Conservation (phyloP, 73 alveolate species). For the Diophrys appendiculata region DNA sequence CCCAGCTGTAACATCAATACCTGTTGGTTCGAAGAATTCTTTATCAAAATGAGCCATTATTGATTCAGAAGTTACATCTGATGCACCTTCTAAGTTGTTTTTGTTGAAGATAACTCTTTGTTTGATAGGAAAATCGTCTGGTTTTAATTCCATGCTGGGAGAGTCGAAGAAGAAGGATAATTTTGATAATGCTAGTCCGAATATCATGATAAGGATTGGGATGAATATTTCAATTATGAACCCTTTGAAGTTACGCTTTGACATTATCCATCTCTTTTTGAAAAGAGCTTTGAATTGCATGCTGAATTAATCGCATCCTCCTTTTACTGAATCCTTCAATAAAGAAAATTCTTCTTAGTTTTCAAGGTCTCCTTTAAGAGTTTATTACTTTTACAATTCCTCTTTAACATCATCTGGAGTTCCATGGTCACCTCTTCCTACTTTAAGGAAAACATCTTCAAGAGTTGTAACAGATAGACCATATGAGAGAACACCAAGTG, state of each 20-base stretch:
- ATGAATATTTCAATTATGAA: slow-evolving; percentile 80
- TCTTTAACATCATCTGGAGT: slow-evolving; percentile 11
- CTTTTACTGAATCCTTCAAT: slow-evolving; percentile 21
- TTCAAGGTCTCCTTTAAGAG: slow-evolving; percentile 22
- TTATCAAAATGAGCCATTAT: not conserved
- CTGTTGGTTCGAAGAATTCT: not conserved
- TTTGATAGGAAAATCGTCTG: slow-evolving; percentile 18
- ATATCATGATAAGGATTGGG: slow-evolving; percentile 77
- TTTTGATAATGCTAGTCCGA: slow-evolving; percentile 71
- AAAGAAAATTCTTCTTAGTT: slow-evolving; percentile 43
- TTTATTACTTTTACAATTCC: slow-evolving; percentile 6
- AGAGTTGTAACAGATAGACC: slow-evolving; percentile 91
- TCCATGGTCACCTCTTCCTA: slow-evolving; percentile 76
- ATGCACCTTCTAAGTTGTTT: not conserved
- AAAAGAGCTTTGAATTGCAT: slow-evolving; percentile 72
- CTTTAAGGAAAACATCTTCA: slow-evolving; percentile 96
- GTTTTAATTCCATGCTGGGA: slow-evolving; percentile 30
- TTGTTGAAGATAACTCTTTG: slow-evolving; percentile 47
- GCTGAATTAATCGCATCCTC: slow-evolving; percentile 35
- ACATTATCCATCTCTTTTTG: slow-evolving; percentile 72
- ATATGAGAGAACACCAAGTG: slow-evolving; percentile 51
- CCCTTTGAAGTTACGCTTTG: slow-evolving; percentile 80
- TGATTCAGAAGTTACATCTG: not conserved
- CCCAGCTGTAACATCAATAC: not conserved
- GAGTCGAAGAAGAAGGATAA: slow-evolving; percentile 58